phyloP scores from a whole-genome alignment of 2,329 filamentous ascomycete species.

The Chaetomium sp. region DNA sequence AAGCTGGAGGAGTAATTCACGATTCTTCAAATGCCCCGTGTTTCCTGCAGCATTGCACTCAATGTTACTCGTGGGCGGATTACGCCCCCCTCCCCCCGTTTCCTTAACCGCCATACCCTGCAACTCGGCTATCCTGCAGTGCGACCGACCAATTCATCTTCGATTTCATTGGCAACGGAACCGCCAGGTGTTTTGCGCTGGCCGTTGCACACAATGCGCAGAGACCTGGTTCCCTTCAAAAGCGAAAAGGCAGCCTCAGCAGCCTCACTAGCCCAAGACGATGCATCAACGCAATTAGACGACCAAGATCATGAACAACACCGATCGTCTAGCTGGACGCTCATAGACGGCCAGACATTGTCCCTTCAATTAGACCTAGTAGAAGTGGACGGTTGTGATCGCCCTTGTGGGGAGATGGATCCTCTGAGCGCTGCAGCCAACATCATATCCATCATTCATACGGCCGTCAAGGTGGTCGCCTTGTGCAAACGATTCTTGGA shows the following conservation, averaged over 20 bases:
- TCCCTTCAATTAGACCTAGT: neutral
- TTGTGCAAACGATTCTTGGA: constrained; percentile 17
- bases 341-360: neutral
- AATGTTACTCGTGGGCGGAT: neutral
- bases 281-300: neutral
- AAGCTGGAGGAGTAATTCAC: neutral
- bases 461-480: constrained; percentile 9
- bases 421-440: constrained; percentile 10
- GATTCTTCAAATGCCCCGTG: neutral
- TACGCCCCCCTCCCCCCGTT: neutral
- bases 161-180: constrained; percentile 3
- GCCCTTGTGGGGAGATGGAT: constrained; percentile 3
- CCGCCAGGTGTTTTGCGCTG: neutral
- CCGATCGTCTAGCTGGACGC: neutral
- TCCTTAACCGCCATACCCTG: neutral
- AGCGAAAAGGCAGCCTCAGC: neutral
- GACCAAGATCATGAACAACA: neutral
- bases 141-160: neutral
- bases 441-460: constrained; percentile 14
- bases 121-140: neutral
- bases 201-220: neutral
- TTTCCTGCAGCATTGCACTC: neutral
- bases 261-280: neutral
- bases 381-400: neutral
- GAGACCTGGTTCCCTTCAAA: neutral